phyloP scores from a whole-genome alignment of 306 rosid genomes.

The Quercus variabilis region DNA sequence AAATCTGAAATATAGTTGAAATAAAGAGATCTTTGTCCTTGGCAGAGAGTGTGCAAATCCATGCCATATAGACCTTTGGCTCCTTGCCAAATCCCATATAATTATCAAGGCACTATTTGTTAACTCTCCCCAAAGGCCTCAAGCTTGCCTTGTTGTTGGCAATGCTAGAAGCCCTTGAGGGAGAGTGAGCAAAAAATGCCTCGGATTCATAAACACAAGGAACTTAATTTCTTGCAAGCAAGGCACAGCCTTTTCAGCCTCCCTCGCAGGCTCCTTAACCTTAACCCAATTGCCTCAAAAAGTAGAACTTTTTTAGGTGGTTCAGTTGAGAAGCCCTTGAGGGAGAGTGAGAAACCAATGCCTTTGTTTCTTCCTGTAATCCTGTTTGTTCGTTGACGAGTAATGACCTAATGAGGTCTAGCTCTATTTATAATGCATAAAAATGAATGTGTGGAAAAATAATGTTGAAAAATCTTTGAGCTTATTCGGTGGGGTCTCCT shows the following conservation, averaged over 20 bases:
- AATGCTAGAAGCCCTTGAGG: conserved; percentile 24
- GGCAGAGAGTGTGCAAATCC: too few species aligned
- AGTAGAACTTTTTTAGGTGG: not conserved
- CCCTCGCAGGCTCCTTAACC: not conserved
- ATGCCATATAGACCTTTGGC: not conserved
- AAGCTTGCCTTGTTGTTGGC: not conserved
- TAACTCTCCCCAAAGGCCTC: conserved; percentile 3
- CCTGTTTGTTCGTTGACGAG: conserved; percentile 12
- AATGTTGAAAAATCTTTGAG: not conserved
- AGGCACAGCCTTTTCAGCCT: not conserved
- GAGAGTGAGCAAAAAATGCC: conserved; percentile 27
- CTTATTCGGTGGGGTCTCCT: not conserved
- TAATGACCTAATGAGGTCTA: conserved; percentile 6
- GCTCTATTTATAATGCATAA: conserved; percentile 12
- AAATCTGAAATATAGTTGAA: too few species aligned
- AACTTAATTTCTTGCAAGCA: not conserved
- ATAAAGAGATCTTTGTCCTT: too few species aligned
- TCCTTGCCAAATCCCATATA: not conserved
- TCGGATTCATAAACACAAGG: not conserved
- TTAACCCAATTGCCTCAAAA: not conserved
- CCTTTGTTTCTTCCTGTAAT: conserved; percentile 7
- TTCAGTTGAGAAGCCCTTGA: not conserved
- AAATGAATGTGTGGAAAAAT: not conserved
- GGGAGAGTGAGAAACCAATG: conserved; percentile 18
- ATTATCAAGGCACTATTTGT: not conserved